Evolutionary conservation across 1,284 basidiomycete species (phyloP).

Genomic region (Tilletia horrida): DNA sequence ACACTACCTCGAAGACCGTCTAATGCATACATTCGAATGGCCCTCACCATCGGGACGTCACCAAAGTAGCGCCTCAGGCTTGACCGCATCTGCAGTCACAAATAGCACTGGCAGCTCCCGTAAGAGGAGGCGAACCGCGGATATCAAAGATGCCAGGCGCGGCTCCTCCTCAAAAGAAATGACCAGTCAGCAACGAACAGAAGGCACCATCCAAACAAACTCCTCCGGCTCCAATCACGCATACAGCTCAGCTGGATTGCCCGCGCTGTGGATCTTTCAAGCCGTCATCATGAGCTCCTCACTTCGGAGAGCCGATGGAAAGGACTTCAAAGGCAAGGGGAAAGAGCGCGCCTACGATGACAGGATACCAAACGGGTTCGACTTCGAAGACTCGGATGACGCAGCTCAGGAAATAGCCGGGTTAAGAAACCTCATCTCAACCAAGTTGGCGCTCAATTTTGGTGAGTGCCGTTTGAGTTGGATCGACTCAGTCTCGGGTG

Average conservation of each 20-base stretch:
- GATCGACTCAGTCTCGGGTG: too few relatives aligned
- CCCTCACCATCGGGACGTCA: not conserved
- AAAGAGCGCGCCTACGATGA: constrained; percentile 6
- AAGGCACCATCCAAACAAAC: not conserved
- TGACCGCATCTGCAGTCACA: too few relatives aligned
- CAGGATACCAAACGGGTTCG: not conserved
- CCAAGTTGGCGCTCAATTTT: not conserved
- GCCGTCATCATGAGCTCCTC: not conserved
- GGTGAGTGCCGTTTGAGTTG: not conserved
- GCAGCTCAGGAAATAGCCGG: not conserved
- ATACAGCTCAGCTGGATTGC: not conserved
- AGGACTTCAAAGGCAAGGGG: not conserved
- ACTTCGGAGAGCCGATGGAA: not conserved
- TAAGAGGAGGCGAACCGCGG: not conserved
- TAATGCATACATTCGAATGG: not conserved
- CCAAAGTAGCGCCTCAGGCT: too few relatives aligned
- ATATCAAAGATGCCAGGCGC: not conserved
- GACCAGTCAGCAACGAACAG: not conserved
- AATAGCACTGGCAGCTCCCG: not conserved
- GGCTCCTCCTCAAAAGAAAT: not conserved
- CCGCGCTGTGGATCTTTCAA: constrained; percentile 7
- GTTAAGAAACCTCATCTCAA: not conserved
- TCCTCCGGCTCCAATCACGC: not conserved
- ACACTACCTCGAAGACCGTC: constrained; percentile 1
- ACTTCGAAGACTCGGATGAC: not conserved